Conservation (phyloP, 768 basidiomycete species). For the Collybia mongolica region DNA sequence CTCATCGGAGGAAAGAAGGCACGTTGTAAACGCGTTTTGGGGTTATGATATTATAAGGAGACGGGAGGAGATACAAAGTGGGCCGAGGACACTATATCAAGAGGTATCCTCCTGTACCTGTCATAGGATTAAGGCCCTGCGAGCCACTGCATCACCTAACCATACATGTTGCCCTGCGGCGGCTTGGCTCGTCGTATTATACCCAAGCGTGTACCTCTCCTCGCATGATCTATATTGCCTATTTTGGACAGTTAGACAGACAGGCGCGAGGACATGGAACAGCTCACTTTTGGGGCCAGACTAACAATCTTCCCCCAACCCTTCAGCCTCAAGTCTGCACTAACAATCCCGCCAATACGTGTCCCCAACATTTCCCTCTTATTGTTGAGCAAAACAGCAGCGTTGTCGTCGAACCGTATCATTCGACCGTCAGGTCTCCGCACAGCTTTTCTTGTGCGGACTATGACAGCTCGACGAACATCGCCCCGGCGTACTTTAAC, state of each 20-base stretch:
- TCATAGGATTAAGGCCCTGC: too few species aligned
- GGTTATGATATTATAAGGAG: too few species aligned
- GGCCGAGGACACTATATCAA: too few species aligned
- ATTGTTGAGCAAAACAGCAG: slow-evolving; percentile 90
- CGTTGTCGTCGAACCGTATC: slow-evolving; percentile 95
- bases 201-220: too few species aligned
- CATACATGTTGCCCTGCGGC: too few species aligned
- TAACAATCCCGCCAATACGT: slow-evolving; percentile 91
- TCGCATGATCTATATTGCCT: not conserved
- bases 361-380: slow-evolving; percentile 96
- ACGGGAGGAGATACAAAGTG: too few species aligned
- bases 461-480: slow-evolving; percentile 93
- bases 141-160: too few species aligned
- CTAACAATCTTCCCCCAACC: slow-evolving; percentile 95
- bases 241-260: slow-evolving; percentile 11
- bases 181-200: too few species aligned
- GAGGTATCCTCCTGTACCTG: too few species aligned
- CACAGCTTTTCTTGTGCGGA: slow-evolving; percentile 86
- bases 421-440: slow-evolving; percentile 85
- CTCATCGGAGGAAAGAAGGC: too few species aligned
- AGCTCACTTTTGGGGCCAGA: slow-evolving; percentile 83
- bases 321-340: slow-evolving; percentile 84
- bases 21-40: too few species aligned
- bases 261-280: slow-evolving; percentile 5
- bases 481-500: slow-evolving; percentile 93